A percentile compares a stretch with the other conserved stretches of the same genome.
These are phyloP conservation scores for Beauveria sp. DNA, from an alignment of 2,329 filamentous ascomycete species.

Conservation along the genomic window DNA sequence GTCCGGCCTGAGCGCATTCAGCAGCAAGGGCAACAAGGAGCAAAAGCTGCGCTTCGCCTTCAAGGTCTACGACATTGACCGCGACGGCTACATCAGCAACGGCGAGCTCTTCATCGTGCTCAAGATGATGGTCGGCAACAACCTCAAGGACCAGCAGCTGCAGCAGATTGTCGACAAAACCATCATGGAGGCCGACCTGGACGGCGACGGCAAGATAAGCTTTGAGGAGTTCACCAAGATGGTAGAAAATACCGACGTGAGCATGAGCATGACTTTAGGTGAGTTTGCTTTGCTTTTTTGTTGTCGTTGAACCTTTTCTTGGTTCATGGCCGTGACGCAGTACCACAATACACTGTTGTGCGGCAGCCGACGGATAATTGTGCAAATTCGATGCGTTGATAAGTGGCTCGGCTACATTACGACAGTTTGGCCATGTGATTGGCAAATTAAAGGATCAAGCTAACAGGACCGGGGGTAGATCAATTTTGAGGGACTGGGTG, in stretches of 20 bases:
- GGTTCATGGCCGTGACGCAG: background rate
- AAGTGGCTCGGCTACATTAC: no score
- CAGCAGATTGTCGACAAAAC: slow-evolving; percentile 99
- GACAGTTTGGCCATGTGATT: background rate
- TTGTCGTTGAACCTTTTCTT: background rate
- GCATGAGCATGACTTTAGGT: slow-evolving; percentile 69
- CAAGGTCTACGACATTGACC: slow-evolving; percentile 99
- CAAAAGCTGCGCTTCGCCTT: slow-evolving; percentile 97
- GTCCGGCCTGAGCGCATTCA: slow-evolving; percentile 88
- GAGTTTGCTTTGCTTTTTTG: slow-evolving; percentile 23
- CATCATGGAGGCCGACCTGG: slow-evolving; percentile 97
- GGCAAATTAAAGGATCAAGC: background rate
- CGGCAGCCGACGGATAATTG: no score
- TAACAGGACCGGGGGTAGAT: slow-evolving; percentile 13
- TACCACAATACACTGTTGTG: no score
- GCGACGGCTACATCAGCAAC: slow-evolving; percentile 97
- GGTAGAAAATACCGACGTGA: slow-evolving; percentile 87
- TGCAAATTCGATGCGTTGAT: no score
- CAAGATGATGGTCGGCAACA: slow-evolving; percentile 99
- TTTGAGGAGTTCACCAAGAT: slow-evolving; percentile 99
- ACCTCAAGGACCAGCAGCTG: slow-evolving; percentile 96
- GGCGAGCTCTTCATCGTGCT: slow-evolving; percentile 98
- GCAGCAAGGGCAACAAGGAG: slow-evolving; percentile 96
- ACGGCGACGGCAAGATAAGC: slow-evolving; percentile 95
- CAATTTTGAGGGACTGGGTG: slow-evolving; percentile 16